Percentiles rank a stretch among this genome's conserved stretches.
Conservation (phyloP, 169 alveolate species). For the Plasmodium gallinaceum region DNA sequence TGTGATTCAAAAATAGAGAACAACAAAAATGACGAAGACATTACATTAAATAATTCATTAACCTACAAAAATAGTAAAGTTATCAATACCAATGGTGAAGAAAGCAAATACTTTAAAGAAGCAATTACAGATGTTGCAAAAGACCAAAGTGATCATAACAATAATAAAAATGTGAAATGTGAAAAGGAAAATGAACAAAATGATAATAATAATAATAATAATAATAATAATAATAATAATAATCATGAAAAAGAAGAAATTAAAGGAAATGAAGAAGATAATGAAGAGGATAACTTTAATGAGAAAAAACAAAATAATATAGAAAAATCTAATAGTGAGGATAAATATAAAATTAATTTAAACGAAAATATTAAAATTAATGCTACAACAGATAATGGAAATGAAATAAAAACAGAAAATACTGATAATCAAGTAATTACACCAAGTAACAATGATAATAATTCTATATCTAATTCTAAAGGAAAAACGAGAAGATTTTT, state of each 20-base stretch:
- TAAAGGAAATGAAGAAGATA: background rate
- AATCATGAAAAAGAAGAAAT: background rate
- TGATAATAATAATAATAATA: no score
- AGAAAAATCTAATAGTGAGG: background rate
- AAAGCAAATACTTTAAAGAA: no score
- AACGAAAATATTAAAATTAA: constrained; percentile 27
- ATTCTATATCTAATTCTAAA: background rate
- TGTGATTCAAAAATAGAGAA: no score
- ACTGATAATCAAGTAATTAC: constrained; percentile 24
- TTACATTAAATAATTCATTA: no score
- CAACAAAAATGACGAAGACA: no score
- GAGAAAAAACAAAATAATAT: background rate
- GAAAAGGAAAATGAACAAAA: no score
- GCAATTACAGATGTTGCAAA: no score
- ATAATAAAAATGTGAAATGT: no score
- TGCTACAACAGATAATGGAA: background rate
- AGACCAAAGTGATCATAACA: no score
- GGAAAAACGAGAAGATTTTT: constrained; percentile 64
- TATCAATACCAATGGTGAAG: no score
- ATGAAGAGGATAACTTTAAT: background rate
- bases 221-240: no score
- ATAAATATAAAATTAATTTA: constrained; percentile 1
- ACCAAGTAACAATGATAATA: constrained; percentile 26
- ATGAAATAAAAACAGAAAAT: constrained; percentile 12
- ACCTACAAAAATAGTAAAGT: no score